A percentile compares a stretch with the other conserved stretches of the same genome.
These are phyloP conservation scores for Heterobasidion occidentale DNA, from an alignment of 1,284 basidiomycete species.

Conservation along the genomic window DNA sequence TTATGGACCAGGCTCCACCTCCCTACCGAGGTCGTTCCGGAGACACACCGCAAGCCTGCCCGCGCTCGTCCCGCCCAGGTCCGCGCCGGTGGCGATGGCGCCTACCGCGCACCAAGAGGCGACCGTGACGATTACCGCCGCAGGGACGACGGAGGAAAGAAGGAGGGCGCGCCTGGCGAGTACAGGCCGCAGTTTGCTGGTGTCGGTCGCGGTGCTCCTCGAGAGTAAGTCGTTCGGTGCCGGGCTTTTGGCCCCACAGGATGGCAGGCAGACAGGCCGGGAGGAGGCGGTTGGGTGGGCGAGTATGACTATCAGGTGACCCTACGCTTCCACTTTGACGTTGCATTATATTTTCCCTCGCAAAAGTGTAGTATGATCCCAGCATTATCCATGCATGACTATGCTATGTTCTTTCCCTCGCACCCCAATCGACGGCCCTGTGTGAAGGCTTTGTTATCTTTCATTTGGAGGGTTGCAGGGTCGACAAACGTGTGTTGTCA, in stretches of 20 bases:
- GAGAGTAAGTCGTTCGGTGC: conserved; percentile 31
- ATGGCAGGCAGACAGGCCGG: background rate
- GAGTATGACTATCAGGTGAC: background rate
- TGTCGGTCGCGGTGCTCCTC: conserved; percentile 81
- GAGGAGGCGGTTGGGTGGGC: too few species aligned
- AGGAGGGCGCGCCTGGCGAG: conserved; percentile 74
- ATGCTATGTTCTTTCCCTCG: background rate
- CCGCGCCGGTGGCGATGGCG: conserved; percentile 63
- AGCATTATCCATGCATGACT: background rate
- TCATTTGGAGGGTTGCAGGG: too few species aligned
- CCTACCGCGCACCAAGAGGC: conserved; percentile 81
- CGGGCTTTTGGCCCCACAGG: background rate
- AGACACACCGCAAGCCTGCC: conserved; percentile 91
- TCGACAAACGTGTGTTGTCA: background rate
- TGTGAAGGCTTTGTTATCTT: background rate
- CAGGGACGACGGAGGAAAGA: conserved; percentile 43
- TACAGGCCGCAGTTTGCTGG: conserved; percentile 81
- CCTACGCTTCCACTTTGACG: background rate
- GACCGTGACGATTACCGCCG: conserved; percentile 78
- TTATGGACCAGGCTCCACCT: conserved; percentile 69
- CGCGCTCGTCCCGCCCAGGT: conserved; percentile 70
- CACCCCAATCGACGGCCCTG: background rate
- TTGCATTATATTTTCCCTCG: background rate
- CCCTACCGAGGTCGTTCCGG: conserved; percentile 87
- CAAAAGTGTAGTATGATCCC: background rate